Conservation (phyloP, 1,284 basidiomycete species). For the Cryptococcus depauperatus region DNA sequence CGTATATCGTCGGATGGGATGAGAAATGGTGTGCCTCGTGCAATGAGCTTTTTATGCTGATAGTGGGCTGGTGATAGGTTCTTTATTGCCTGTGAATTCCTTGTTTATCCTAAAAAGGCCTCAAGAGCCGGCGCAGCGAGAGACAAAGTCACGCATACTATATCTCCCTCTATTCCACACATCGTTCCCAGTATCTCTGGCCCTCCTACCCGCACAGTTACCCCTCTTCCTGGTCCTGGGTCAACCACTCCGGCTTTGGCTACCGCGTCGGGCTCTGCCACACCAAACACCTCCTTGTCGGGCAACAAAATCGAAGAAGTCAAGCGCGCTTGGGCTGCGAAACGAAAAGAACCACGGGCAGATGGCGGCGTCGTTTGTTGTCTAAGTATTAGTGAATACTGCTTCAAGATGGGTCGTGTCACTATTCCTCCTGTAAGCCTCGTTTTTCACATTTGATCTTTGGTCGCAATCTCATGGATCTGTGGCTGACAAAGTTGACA, state of each 20-base stretch:
- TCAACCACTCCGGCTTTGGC: no score
- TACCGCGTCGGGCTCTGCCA: slow-evolving; percentile 10
- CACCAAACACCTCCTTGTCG: slow-evolving; percentile 6
- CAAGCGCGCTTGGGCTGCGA: slow-evolving; percentile 14
- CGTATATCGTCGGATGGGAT: slow-evolving; percentile 65
- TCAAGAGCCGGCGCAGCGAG: slow-evolving; percentile 4
- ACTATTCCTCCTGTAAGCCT: slow-evolving; percentile 58
- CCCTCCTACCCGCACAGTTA: slow-evolving; percentile 22
- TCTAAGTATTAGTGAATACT: slow-evolving; percentile 58
- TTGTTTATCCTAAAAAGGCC: slow-evolving; percentile 52
- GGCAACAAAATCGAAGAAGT: slow-evolving; percentile 13
- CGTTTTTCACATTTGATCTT: background rate
- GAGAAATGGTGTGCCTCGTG: slow-evolving; percentile 66
- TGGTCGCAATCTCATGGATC: background rate
- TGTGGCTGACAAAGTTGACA: background rate
- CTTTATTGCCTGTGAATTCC: slow-evolving; percentile 58
- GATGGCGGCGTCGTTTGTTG: slow-evolving; percentile 56
- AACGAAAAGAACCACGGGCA: slow-evolving; percentile 19
- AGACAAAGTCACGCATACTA: background rate
- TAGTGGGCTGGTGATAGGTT: slow-evolving; percentile 45
- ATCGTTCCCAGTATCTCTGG: slow-evolving; percentile 21
- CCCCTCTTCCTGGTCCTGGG: slow-evolving; percentile 6
- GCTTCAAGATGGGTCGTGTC: slow-evolving; percentile 66
- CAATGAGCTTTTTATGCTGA: background rate
- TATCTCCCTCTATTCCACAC: background rate